Conservation (phyloP, 495 filamentous ascomycete species). For the Terfezia claveryi region DNA sequence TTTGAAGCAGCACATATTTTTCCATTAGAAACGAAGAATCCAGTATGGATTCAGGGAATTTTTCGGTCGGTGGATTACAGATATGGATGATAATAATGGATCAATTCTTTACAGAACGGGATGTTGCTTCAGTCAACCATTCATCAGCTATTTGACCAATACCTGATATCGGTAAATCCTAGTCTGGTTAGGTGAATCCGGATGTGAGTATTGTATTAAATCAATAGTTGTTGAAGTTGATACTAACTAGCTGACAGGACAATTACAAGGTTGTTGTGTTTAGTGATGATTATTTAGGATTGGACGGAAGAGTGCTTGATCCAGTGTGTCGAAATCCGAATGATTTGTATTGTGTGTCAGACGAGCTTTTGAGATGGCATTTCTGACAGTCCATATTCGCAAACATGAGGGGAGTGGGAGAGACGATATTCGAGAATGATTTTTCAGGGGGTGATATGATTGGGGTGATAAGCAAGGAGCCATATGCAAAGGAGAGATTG, state of each 20-base stretch:
- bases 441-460: no score
- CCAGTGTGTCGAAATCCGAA: constrained; percentile 12
- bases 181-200: no score
- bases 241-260: constrained; percentile 6
- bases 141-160: constrained; percentile 7
- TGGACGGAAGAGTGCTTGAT: constrained; percentile 16
- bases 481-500: no score
- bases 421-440: constrained; percentile 16
- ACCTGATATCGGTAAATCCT: background rate
- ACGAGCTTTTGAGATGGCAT: constrained; percentile 19
- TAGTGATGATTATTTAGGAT: constrained; percentile 2
- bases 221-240: background rate
- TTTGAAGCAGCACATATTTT: no score
- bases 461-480: no score
- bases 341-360: constrained; percentile 10
- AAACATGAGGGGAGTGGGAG: constrained; percentile 19
- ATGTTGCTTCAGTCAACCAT: constrained; percentile 4
- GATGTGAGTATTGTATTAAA: background rate
- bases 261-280: constrained; percentile 17
- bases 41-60: no score
- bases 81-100: background rate
- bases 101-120: background rate
- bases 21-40: no score
- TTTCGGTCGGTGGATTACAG: background rate
- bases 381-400: no score